Evolutionary conservation across 1,139 yeast genomes (phyloP), one percentile per base, ranked within the genome.

Genomic region (Pichia sp.): DNA sequence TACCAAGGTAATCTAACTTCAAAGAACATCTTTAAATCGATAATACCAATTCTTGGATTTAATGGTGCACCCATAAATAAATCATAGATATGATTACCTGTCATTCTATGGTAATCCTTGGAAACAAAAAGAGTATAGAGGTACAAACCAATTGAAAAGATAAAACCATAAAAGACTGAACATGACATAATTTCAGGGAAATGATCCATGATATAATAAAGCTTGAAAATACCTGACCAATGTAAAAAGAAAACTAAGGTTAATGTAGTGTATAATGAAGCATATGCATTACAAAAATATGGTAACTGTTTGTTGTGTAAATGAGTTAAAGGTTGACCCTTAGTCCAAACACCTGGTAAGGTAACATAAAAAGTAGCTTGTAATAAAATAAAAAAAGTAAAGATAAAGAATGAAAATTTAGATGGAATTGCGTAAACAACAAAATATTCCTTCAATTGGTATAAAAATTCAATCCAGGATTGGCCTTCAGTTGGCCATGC

Each of bases 1-100:
- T 80, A 91, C 98, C 98, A 91, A 14, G 98, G 98, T 49, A 91
- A 72, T 63, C 98, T 79, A 36, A 91, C 97, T 65, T 91, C 98
- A 60, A 88, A 91, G 64, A 89, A 91, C 95, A 91, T 86, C 70
- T 91, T 91, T 61, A 88, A 70, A 62, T 91, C 98, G 56, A 89
- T 75, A 55, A 81, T 79, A 32, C 97, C 97, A 59, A 91, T 72
- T 61, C 98, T 76, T 50, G 98, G 98, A 65, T 93, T 91, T 60
- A 93, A 76, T 37, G 96, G 95, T 13, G 96, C 96, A 32, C 98
- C 98, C 94, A 91, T 81, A 68, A 91, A 91, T 57, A 88, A 71
- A 64, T 91, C 98, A 61, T 89, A 91, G 51, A 89, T 64, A 56
- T 76, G 82, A 63, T 84, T 87, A 14, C 97, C 97, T 10, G 96